Percentiles rank a stretch among this genome's conserved stretches.
Evolutionary conservation across 371 early-diverging fungal species (phyloP).

Genomic region (Saksenaea vasiformis): DNA sequence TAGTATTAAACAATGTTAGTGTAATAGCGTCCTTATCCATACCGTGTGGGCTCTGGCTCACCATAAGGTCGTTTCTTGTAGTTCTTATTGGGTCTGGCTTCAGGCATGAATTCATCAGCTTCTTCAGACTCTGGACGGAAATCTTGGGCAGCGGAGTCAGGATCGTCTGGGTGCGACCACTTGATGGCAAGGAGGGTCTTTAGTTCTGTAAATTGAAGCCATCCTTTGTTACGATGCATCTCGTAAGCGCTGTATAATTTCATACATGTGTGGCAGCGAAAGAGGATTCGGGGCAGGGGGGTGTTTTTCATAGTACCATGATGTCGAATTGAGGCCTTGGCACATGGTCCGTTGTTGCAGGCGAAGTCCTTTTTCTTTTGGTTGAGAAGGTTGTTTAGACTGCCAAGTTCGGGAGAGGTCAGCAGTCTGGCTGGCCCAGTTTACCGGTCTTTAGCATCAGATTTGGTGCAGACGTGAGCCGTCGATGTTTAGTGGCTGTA

Average conservation of each 20-base stretch:
- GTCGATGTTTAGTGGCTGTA: not conserved
- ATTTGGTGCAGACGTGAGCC: not conserved
- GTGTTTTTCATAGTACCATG: not conserved
- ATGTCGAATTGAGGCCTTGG: not conserved
- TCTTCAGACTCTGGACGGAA: not conserved
- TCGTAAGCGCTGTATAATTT: not conserved
- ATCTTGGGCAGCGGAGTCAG: not conserved
- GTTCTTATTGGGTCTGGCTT: not conserved
- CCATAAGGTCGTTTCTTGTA: not conserved
- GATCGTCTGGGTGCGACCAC: not conserved
- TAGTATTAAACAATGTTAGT: constrained; percentile 8
- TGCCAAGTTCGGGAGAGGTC: not conserved
- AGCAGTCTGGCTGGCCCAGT: not conserved
- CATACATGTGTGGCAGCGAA: not conserved
- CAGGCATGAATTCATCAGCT: not conserved
- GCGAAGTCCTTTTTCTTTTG: not conserved
- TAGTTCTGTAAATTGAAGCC: not conserved
- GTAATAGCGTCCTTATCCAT: not conserved
- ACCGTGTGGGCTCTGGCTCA: not conserved
- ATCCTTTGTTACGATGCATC: not conserved
- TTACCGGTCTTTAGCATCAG: not conserved
- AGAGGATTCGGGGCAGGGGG: not conserved
- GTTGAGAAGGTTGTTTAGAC: not conserved
- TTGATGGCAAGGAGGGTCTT: not conserved
- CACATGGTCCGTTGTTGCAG: not conserved